A percentile compares a stretch with the other conserved stretches of the same genome.
phyloP scores from a whole-genome alignment of 2,329 filamentous ascomycete genomes.

The Ceratocystis diversiconidia region DNA sequence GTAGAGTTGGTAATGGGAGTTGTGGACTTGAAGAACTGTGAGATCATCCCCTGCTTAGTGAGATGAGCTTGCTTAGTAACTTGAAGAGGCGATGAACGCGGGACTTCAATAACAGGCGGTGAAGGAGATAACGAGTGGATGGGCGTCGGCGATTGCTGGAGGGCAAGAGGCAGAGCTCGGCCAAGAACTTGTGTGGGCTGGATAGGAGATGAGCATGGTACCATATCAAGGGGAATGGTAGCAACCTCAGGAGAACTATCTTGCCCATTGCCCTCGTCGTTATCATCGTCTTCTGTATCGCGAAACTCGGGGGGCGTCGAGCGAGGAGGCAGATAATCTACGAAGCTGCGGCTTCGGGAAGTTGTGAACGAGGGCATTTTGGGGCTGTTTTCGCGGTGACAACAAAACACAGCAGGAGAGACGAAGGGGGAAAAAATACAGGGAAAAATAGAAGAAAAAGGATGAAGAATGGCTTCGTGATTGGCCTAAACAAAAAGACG shows the following conservation, averaged over 20 bases:
- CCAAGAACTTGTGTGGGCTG: conserved; percentile 35
- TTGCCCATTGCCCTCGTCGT: conserved; percentile 10
- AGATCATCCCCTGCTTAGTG: conserved; percentile 27
- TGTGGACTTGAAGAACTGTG: conserved; percentile 21
- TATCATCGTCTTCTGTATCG: background rate
- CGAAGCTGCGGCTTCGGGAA: background rate
- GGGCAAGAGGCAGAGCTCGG: conserved; percentile 9
- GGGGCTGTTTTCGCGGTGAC: background rate
- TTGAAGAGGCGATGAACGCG: conserved; percentile 64
- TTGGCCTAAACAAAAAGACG: background rate
- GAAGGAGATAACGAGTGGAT: conserved; percentile 29
- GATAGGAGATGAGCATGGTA: conserved; percentile 31
- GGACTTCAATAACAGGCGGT: conserved; percentile 53
- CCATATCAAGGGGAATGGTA: conserved; percentile 23
- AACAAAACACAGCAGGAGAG: background rate
- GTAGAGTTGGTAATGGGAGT: conserved; percentile 22
- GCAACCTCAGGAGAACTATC: conserved; percentile 25
- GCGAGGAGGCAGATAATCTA: background rate
- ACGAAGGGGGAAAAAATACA: conserved; percentile 8
- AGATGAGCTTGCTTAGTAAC: background rate
- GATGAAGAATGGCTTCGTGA: background rate
- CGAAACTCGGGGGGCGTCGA: conserved; percentile 7
- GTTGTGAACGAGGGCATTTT: background rate
- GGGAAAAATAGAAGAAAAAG: conserved; percentile 4
- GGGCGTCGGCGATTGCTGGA: conserved; percentile 19